These are phyloP conservation scores for Cyberlindnera mrakii DNA, from an alignment of 805 yeast species.

Conservation along the genomic window DNA sequence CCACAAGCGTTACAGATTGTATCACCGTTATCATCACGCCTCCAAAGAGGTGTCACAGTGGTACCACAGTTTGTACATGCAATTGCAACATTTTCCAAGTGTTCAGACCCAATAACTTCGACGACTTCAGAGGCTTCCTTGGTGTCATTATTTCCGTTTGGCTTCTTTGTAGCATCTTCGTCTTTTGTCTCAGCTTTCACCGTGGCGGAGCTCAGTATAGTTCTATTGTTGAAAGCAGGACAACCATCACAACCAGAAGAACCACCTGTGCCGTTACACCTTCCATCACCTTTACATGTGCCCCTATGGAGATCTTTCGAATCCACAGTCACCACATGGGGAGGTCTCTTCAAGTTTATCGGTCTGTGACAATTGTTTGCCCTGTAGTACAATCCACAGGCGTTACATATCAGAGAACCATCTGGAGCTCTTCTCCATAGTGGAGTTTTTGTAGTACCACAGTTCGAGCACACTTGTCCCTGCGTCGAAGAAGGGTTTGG, in stretches of 20 bases:
- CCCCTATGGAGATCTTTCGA: constrained; percentile 19
- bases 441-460: constrained; percentile 86
- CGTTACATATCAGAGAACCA: constrained; percentile 89
- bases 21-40: constrained; percentile 75
- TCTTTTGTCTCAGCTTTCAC: background rate
- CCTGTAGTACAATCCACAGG: constrained; percentile 87
- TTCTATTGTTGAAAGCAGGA: constrained; percentile 75
- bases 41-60: constrained; percentile 83
- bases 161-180: background rate
- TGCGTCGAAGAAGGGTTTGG: constrained; percentile 1
- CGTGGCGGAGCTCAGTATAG: constrained; percentile 26
- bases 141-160: background rate
- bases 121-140: constrained; percentile 5
- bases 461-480: constrained; percentile 60
- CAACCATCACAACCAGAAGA: constrained; percentile 74
- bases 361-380: constrained; percentile 92
- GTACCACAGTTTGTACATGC: constrained; percentile 83
- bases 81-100: constrained; percentile 46
- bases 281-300: constrained; percentile 33
- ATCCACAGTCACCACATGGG: constrained; percentile 85
- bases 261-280: constrained; percentile 88
- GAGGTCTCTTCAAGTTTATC: constrained; percentile 60
- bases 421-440: constrained; percentile 88
- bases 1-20: constrained; percentile 90
- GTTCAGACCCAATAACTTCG: constrained; percentile 18